Evolutionary conservation across 2,329 filamentous ascomycete genomes (phyloP), one percentile per base, ranked within the genome.

Genomic region (Epichloe hybrida): DNA sequence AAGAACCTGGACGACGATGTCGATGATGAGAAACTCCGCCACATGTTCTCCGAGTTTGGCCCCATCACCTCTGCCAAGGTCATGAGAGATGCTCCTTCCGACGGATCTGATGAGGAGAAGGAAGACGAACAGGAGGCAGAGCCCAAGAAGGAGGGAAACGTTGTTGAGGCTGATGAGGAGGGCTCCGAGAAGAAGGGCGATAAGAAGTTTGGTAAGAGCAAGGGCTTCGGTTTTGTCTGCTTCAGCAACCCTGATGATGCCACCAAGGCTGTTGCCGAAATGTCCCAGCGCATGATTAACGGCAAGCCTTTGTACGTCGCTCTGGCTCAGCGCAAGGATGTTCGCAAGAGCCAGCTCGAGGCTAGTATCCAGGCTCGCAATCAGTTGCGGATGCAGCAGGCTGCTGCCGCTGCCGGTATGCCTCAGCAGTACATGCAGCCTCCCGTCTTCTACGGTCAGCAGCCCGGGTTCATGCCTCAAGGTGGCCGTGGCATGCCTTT

Each of bases 271-370:
- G 91, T 98, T 57, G 89, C 90, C 54, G 93, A 98, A 72, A 96
- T 97, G 88, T 98, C 98, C 79, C 91, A 97, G 79, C 89, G 93
- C 71, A 98, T 98, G 93, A 79, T 97, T 60, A 86, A 90, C 69
- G 81, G 80, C 74, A 98, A 98, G 83, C 93, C 93, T 52, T 79
- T 98, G 54, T 98, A 98, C 67, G 93, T 98, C 63, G 93, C 93
- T 62, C 81, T 98, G 58, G 93, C 93, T 57, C 93, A 98, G 79
- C 91, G 93, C 74, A 98, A 98, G 83, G 93, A 98, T 72, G 91
- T 98, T 64, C 90, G 93, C 72, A 95, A 96, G 82, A 95, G 83
- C 76, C 93, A 97, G 78, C 88, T 98, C 61, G 93, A 98, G 78
- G 91, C 91, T 63, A 96, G 88, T 72, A 98, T 98, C 71, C 93